Base-by-base conservation (phyloP, 306 rosid genomes). In the Cicer chorassanicum region DNA sequence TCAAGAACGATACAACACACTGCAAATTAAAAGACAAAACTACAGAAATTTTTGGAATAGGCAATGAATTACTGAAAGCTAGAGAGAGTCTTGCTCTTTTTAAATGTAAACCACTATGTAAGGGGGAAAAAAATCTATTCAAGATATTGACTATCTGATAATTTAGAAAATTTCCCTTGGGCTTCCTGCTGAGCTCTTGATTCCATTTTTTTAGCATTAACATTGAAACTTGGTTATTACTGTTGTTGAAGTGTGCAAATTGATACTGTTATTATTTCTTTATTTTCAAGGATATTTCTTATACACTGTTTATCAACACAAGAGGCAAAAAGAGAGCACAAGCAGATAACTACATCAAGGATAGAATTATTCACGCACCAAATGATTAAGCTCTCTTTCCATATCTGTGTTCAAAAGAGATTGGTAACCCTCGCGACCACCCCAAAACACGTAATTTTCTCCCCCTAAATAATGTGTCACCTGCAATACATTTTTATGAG, bases 381-480 rank as follows among this genome's bases (percentile, higher is more conserved):
- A 61, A 81, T 94, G 97, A 85, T 94, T 86, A 65, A 94, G 93
- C 81, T 94, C 98, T 45, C 93, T 84, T 75, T 92, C 98, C 99
- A 94, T 92, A 84, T 92, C 98, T 7, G 99, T 94, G 91, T 94
- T 94, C 86, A 92, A 57, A 61, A 92, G 97, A 76, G 91, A 77
- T 70, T 94, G 99, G 41, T 94, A 94, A 70, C 99, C 99, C 86
- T 92, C 98, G 34, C 96, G 99, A 14, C 99, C 99, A 7, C 97
- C 99, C 99, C 99, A 94, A 70, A 94, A 92, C 39, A 92, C 99
- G 75, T 90, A 94, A 82, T 89, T 92, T 87, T 90, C 99, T 66
- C 98, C 99, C 4, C 99, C 98, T 80, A 94, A 81, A 82, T 84
- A 70, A 84, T 94, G 93, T 15, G 99, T 92, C 64, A 92, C 99